Evolutionary conservation across 1,284 basidiomycete species (phyloP).

Genomic region (Marasmius tenuissimus): DNA sequence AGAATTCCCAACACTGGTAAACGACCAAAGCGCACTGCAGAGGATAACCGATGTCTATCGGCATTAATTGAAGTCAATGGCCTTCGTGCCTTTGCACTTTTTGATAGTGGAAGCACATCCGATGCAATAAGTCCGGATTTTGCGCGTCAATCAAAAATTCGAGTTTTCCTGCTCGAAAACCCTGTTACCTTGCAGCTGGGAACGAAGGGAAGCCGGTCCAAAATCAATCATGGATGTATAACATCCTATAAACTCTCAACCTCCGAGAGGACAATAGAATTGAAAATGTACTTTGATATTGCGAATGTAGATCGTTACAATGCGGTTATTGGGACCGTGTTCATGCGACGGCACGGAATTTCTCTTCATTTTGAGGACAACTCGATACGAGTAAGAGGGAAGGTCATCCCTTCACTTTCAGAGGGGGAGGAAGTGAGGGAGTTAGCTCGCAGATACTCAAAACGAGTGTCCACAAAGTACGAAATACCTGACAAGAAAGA

Average conservation of each 20-base stretch:
- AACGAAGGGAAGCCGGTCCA: too few species aligned
- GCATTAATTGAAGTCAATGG: constrained; percentile 18
- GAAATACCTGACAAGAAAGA: too few species aligned
- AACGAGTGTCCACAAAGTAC: too few species aligned
- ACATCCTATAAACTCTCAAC: background rate
- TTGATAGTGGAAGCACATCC: constrained; percentile 23
- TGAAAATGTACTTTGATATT: constrained; percentile 13
- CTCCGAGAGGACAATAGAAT: background rate
- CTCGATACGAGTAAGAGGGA: too few species aligned
- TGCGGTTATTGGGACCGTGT: constrained; percentile 12
- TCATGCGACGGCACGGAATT: too few species aligned
- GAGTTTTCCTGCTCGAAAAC: constrained; percentile 13
- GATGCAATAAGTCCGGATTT: constrained; percentile 22
- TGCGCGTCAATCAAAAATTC: constrained; percentile 6
- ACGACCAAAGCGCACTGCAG: background rate
- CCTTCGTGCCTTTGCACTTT: constrained; percentile 13
- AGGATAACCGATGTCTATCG: constrained; percentile 6
- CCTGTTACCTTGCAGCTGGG: too few species aligned
- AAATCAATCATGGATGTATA: too few species aligned
- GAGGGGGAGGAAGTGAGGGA: too few species aligned
- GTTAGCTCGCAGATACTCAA: too few species aligned
- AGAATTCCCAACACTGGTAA: background rate
- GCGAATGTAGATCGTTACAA: constrained; percentile 17
- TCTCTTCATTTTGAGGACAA: too few species aligned
- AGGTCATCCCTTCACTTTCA: too few species aligned